Percentiles rank a stretch among this genome's conserved stretches.
Conservation (phyloP, 2,329 filamentous ascomycete species). For the Thielaviopsis populi region DNA sequence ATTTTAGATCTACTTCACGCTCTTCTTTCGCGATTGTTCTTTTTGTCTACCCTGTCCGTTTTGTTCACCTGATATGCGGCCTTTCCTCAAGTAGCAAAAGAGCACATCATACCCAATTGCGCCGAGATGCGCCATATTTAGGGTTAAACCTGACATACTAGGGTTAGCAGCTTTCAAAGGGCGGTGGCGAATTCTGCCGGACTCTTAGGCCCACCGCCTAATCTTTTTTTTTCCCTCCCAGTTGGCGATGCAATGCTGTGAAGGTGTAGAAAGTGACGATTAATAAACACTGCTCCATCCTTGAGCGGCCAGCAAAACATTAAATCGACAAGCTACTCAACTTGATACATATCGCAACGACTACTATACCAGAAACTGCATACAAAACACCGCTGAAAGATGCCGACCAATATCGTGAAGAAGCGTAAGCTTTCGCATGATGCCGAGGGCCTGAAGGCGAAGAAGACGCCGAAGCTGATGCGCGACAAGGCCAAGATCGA, state of each 20-base stretch:
- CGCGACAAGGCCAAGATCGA: slow-evolving; percentile 14
- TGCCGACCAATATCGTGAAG: slow-evolving; percentile 8
- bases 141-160: neutral
- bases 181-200: neutral
- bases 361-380: neutral
- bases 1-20: neutral
- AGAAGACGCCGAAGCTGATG: slow-evolving; percentile 3
- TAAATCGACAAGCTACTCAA: neutral
- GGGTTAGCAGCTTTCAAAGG: neutral
- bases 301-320: neutral
- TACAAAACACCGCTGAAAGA: neutral
- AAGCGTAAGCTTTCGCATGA: slow-evolving; percentile 16
- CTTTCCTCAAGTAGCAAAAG: neutral
- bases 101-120: neutral
- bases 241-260: neutral
- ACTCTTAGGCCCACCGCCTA: neutral
- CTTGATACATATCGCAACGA: neutral
- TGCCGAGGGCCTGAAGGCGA: slow-evolving; percentile 10
- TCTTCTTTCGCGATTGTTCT: neutral
- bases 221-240: neutral
- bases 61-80: neutral
- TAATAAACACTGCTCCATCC: neutral
- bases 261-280: neutral
- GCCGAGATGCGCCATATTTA: too few species aligned
- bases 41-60: neutral